Base-by-base conservation (phyloP, 108 stramenopile genomes). In the Cyclotella atomus region DNA sequence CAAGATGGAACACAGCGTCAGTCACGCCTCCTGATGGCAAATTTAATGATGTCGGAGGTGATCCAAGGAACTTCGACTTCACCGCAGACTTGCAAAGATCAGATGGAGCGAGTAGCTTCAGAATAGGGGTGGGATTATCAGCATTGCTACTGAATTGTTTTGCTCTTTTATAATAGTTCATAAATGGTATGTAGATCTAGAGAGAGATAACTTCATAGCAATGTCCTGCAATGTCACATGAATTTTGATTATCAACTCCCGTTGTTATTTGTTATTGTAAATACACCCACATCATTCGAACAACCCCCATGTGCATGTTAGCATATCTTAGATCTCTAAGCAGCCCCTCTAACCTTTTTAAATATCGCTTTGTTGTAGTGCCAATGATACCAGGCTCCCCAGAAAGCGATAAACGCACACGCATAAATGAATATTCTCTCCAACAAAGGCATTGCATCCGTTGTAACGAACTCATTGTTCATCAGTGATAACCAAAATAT, bases 21-120 rank as follows among this genome's bases (percentile, higher is more conserved):
- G 63, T 65, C 23, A 79, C 65, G 0, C 27, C 61, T 12, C 57
- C 70, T 0, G 29, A 57, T 24, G 77, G 77, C 16, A 53, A 60
- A 60, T 79, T 79, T 30, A 79, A 79, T 71, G 77, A 79, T 71
- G 20, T 79, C n/a, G 77, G 77, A 14, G 77, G 70, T 6, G 64
- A 79, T 60, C 70, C 64, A 36, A 29, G 55, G 23, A 67, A 57
- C 62, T 76, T 61, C 50, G 54, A 45, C 53, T 71, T 79, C 23
- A 33, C 70, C 23, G 36, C 36, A 16, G 68, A 52, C 5, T 14
- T 23, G 21, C 41, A 54, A 54, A 68, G 33, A 19, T 15, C 27
- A 1, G 29, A 21, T 47, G 45, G 41, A 15, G 61, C 14, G 23
- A 62, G 45, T 46, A 19, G 24, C 20, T 3, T n/a, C 14, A 65